Conservation (phyloP, 2,329 filamentous ascomycete genomes). For the Fusarium marasasianum region DNA sequence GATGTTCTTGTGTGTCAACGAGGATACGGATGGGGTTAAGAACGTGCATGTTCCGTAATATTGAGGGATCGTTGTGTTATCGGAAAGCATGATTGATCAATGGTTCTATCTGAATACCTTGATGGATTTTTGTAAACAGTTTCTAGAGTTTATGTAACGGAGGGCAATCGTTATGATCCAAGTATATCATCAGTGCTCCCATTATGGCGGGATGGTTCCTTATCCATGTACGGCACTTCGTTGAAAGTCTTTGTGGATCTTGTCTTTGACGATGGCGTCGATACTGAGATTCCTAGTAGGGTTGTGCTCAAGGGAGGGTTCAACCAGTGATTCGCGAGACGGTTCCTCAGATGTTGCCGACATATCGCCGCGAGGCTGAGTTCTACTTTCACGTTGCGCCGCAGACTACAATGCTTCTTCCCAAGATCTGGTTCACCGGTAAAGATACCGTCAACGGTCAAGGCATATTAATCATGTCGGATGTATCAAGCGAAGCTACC, state of each 20-base stretch:
- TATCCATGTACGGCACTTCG: background rate
- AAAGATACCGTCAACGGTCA: background rate
- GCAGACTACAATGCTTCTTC: background rate
- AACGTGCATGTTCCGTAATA: accelerated
- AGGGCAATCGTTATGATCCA: background rate
- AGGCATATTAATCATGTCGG: background rate
- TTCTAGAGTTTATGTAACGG: accelerated
- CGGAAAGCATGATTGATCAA: accelerated
- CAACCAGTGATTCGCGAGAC: background rate
- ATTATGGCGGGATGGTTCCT: background rate
- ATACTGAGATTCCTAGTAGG: background rate
- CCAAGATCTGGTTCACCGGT: background rate
- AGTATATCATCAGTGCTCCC: background rate
- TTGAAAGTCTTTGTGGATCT: background rate
- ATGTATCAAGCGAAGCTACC: background rate
- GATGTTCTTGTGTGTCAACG: accelerated
- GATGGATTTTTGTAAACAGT: background rate
- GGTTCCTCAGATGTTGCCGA: background rate
- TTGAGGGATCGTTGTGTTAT: accelerated
- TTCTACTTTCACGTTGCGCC: background rate
- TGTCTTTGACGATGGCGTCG: background rate
- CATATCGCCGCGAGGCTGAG: background rate
- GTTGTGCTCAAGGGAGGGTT: background rate
- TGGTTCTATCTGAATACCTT: background rate
- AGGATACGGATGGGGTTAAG: accelerated